These are phyloP conservation scores for Saccharomycopsis guyanensis DNA, from an alignment of 805 yeast genomes.

Conservation along the genomic window DNA sequence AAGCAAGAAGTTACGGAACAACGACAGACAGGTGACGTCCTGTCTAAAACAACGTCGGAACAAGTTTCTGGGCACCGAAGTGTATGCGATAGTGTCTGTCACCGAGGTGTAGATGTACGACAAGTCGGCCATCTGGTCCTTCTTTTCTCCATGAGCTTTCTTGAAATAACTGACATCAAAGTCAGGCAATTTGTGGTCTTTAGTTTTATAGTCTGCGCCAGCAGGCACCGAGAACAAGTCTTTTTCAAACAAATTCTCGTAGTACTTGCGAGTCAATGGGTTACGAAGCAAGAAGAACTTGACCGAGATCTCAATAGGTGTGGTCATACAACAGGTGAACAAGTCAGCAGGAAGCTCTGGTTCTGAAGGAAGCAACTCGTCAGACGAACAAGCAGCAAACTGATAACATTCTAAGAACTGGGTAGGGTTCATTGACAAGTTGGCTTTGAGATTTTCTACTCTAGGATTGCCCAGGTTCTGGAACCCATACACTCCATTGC, in stretches of 20 bases:
- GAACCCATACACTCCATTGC: slow-evolving; percentile 18
- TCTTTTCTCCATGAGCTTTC: slow-evolving; percentile 76
- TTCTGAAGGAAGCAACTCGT: slow-evolving; percentile 83
- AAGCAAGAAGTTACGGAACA: slow-evolving; percentile 83
- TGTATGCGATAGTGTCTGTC: slow-evolving; percentile 98
- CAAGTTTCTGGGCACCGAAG: slow-evolving; percentile 75
- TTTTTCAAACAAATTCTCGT: slow-evolving; percentile 32
- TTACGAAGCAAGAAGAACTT: slow-evolving; percentile 86
- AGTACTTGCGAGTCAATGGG: slow-evolving; percentile 44
- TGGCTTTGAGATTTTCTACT: not conserved
- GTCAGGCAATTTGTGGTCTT: slow-evolving; percentile 28
- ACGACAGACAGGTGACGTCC: slow-evolving; percentile 92
- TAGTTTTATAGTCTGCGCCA: slow-evolving; percentile 22
- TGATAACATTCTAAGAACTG: slow-evolving; percentile 78
- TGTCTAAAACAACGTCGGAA: slow-evolving; percentile 90
- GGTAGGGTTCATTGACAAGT: slow-evolving; percentile 20
- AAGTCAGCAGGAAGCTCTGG: slow-evolving; percentile 95
- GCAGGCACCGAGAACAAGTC: slow-evolving; percentile 20
- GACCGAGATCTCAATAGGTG: slow-evolving; percentile 91
- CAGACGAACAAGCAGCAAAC: slow-evolving; percentile 82
- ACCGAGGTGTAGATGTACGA: slow-evolving; percentile 98
- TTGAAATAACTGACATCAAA: slow-evolving; percentile 60
- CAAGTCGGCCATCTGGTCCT: slow-evolving; percentile 92
- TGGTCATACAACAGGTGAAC: slow-evolving; percentile 89
- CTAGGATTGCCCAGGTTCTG: slow-evolving; percentile 31